These are phyloP conservation scores for Agaricus blazei DNA, from an alignment of 768 basidiomycete species.

Conservation along the genomic window DNA sequence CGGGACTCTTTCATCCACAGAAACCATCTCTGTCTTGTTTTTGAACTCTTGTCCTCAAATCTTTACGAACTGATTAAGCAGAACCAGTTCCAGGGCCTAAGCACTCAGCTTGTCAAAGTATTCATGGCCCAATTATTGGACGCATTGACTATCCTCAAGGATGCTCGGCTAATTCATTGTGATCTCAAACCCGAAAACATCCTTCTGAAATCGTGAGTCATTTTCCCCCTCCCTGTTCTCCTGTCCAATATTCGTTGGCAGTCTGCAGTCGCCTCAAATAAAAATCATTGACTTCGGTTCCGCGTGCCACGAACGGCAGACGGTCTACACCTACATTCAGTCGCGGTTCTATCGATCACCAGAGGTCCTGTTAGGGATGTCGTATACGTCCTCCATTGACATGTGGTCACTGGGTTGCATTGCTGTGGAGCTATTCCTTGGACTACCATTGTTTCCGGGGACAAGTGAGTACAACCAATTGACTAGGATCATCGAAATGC, in stretches of 20 bases:
- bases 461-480: constrained; percentile 99
- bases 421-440: constrained; percentile 95
- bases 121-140: constrained; percentile 96
- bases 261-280: constrained; percentile 94
- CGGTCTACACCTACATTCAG: constrained; percentile 99
- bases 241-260: constrained; percentile 23
- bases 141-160: constrained; percentile 87
- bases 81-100: constrained; percentile 97
- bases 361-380: constrained; percentile 91
- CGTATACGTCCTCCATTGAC: constrained; percentile 93
- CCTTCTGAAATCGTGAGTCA: constrained; percentile 80
- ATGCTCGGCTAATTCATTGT: constrained; percentile 94
- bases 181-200: constrained; percentile 99
- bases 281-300: constrained; percentile 99
- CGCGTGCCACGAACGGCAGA: constrained; percentile 97
- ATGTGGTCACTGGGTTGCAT: constrained; percentile 99
- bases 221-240: constrained; percentile 2
- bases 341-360: constrained; percentile 98
- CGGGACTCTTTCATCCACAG: constrained; percentile 96
- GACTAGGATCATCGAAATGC: constrained; percentile 95
- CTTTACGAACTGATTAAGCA: constrained; percentile 99
- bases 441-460: constrained; percentile 93
- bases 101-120: constrained; percentile 96
- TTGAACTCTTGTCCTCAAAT: constrained; percentile 94
- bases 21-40: constrained; percentile 95